Evolutionary conservation across 2,329 filamentous ascomycete genomes (phyloP).

Genomic region (Cyclaneusma minus): DNA sequence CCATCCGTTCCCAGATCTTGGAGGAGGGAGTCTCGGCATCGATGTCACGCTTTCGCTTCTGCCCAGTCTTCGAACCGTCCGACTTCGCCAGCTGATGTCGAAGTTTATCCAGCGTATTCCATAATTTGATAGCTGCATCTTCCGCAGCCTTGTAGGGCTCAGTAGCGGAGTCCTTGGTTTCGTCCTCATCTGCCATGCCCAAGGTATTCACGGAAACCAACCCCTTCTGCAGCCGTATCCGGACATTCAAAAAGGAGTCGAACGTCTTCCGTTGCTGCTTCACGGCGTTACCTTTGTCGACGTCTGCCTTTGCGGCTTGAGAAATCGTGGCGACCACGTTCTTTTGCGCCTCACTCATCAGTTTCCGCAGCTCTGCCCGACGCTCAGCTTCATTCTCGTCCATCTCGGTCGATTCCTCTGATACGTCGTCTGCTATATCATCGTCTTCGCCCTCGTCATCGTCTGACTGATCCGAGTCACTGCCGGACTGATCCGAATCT

Average conservation of each 20-base stretch:
- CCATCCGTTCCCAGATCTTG: slow-evolving; percentile 59
- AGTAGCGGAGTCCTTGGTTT: slow-evolving; percentile 20
- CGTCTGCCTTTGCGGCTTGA: slow-evolving; percentile 57
- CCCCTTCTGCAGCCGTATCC: slow-evolving; percentile 87
- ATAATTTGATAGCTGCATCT: slow-evolving; percentile 68
- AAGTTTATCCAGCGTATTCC: slow-evolving; percentile 63
- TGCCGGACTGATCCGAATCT: slow-evolving; percentile 16
- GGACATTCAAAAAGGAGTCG: slow-evolving; percentile 74
- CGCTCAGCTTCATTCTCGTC: slow-evolving; percentile 14
- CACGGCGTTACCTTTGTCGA: slow-evolving; percentile 73
- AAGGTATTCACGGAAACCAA: slow-evolving; percentile 71
- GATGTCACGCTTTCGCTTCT: slow-evolving; percentile 45
- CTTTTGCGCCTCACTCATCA: slow-evolving; percentile 55
- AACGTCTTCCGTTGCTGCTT: slow-evolving; percentile 76
- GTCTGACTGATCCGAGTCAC: too few species aligned
- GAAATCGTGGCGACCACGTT: slow-evolving; percentile 43
- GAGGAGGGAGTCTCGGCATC: slow-evolving; percentile 40
- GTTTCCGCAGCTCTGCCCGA: slow-evolving; percentile 45
- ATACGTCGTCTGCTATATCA: slow-evolving; percentile 15
- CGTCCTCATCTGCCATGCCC: slow-evolving; percentile 27
- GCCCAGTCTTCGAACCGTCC: slow-evolving; percentile 28
- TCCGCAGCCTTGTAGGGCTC: slow-evolving; percentile 63
- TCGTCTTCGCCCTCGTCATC: slow-evolving; percentile 12
- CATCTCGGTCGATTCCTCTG: slow-evolving; percentile 17
- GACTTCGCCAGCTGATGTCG: slow-evolving; percentile 42